Conservation (phyloP, 441 rosid genomes). For the Populus hybrid region DNA sequence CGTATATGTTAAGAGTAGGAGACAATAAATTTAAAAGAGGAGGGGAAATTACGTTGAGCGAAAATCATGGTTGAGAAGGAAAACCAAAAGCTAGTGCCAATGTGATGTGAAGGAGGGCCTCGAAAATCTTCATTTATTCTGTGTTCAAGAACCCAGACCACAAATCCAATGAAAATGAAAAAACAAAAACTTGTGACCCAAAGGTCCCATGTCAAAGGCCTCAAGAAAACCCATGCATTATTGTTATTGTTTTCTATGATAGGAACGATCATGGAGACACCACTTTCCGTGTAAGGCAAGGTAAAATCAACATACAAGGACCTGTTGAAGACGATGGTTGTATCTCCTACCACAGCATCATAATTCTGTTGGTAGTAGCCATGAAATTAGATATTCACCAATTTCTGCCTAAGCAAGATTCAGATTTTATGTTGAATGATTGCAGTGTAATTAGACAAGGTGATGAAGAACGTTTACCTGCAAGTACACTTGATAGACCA, state of each 20-base stretch:
- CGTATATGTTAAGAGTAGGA: slow-evolving; percentile 2
- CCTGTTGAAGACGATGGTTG: slow-evolving; percentile 43
- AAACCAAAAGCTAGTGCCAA: slow-evolving; percentile 66
- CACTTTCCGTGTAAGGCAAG: slow-evolving; percentile 51
- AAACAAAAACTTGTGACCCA: slow-evolving; percentile 44
- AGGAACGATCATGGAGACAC: slow-evolving; percentile 50
- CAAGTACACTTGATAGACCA: slow-evolving; percentile 41
- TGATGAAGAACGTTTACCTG: slow-evolving; percentile 28
- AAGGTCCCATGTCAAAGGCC: slow-evolving; percentile 24
- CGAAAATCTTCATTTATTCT: slow-evolving; percentile 53
- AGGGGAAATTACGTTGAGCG: slow-evolving; percentile 44
- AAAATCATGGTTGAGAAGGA: slow-evolving; percentile 23
- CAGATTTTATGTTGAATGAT: not conserved
- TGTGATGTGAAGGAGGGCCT: slow-evolving; percentile 45
- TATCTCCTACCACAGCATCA: slow-evolving; percentile 59
- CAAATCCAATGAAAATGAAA: slow-evolving; percentile 44
- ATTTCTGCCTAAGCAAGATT: not conserved
- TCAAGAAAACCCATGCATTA: not conserved
- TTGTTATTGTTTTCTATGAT: not conserved
- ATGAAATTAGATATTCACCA: not conserved
- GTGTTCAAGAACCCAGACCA: slow-evolving; percentile 62
- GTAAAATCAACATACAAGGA: slow-evolving; percentile 56
- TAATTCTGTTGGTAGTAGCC: slow-evolving; percentile 23
- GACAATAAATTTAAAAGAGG: not conserved
- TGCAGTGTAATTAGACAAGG: too few relatives aligned